Percentiles rank a stretch among this genome's conserved stretches.
Evolutionary conservation across 1,139 yeast species (phyloP).

Genomic region (Candida smagusa): DNA sequence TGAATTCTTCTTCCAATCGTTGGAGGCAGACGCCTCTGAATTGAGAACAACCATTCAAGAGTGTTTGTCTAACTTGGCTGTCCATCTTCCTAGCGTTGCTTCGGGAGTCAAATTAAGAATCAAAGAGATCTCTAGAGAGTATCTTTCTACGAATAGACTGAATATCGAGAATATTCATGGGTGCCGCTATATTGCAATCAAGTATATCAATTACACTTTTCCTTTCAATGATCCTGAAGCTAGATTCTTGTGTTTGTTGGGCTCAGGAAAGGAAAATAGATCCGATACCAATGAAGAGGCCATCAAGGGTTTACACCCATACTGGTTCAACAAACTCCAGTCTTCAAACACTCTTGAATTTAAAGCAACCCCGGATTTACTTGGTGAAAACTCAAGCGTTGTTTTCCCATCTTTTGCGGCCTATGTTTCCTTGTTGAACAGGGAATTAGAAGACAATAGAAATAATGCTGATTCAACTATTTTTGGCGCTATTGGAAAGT

Average conservation of each 20-base stretch:
- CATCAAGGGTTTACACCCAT: slow-evolving; percentile 76
- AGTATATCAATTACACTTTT: slow-evolving; percentile 62
- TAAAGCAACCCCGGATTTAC: slow-evolving; percentile 41
- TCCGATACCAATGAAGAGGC: slow-evolving; percentile 82
- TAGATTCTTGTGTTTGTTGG: slow-evolving; percentile 65
- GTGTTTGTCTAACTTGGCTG: slow-evolving; percentile 59
- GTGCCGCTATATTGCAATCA: slow-evolving; percentile 61
- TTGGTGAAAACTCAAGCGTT: slow-evolving; percentile 28
- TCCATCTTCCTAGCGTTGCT: slow-evolving; percentile 44
- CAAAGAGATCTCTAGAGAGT: slow-evolving; percentile 38
- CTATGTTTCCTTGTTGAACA: slow-evolving; percentile 26
- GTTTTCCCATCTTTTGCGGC: slow-evolving; percentile 44
- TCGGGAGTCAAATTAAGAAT: slow-evolving; percentile 38
- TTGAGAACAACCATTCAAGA: slow-evolving; percentile 70
- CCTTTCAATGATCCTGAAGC: slow-evolving; percentile 71
- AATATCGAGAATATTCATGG: slow-evolving; percentile 27
- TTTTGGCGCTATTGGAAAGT: slow-evolving; percentile 32
- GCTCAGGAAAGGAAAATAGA: slow-evolving; percentile 54
- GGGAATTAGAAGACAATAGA: slow-evolving; percentile 20
- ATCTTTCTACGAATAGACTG: slow-evolving; percentile 25
- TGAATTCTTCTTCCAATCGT: slow-evolving; percentile 69
- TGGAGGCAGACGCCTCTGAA: slow-evolving; percentile 62
- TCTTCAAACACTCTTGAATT: slow-evolving; percentile 34
- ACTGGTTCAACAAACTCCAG: slow-evolving; percentile 53
- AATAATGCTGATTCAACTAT: slow-evolving; percentile 20